Evolutionary conservation across 2,329 filamentous ascomycete species (phyloP), one percentile per base, ranked within the genome.

Genomic region (Trichoderma pleuroti): DNA sequence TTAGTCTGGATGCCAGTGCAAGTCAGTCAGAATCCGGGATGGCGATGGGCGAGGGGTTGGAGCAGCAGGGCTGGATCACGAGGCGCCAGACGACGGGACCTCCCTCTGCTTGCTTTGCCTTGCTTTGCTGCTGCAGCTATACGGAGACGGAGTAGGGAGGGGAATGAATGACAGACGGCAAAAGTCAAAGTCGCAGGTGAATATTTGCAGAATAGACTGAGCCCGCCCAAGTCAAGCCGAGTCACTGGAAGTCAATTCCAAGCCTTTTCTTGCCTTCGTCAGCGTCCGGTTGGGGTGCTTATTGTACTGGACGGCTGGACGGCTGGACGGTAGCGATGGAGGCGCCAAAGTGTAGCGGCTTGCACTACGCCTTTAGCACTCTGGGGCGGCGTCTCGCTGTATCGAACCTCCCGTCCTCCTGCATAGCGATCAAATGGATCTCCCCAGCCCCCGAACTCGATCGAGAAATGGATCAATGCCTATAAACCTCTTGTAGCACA

Each of bases 51-150:
- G 63, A 66, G 60, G 34, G 59, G 28, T 65, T 57, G 34, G 24
- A 56, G 71, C 71, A 62, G 71, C 67, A 54, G 39, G 70, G 56
- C 68, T 61, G 67, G 67, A 67, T 72, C 67, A 70, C 69, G 71
- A 52, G 71, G 71, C 68, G 71, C 71, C 71, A 62, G 71, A 62
- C 62, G 39, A 42, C 39, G 39, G 68, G 54, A 61, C 71, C 71
- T 67, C n/a, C 67, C 59, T 60, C 60, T 49, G 61, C 70, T 49
- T 61, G 60, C 70, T 52, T 14, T 61, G 68, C 69, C 16, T 42
- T 42, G 36, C 39, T 42, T 42, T 49, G 70, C 70, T 65, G 70
- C 18, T 39, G 56, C 32, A 30, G 24, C 24, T 26, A n/a, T 36
- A 57, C 34, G 39, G 61, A 64, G 26, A 49, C 42, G 10, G 32